Evolutionary conservation across 805 yeast species (phyloP), one percentile per base, ranked within the genome.

Genomic region (Candida xiaguanensis): DNA sequence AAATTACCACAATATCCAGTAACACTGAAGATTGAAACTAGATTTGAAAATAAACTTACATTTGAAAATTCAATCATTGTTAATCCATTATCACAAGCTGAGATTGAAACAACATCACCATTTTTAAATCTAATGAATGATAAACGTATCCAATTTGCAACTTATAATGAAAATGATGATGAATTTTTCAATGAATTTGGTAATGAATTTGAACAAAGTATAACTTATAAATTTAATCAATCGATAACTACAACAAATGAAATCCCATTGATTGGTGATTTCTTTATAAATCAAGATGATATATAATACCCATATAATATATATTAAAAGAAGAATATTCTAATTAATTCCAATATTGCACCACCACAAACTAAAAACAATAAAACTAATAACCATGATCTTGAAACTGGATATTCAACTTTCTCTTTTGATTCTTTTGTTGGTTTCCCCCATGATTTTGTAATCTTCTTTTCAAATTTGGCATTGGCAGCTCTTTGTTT

Each of bases 401-500:
- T 80, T 36, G 88, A 75, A 33, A 83, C 55, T 5, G 89, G 82
- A 24, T 70, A 61, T 42, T 69, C 63, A 19, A 59, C 57, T 44
- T 69, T 66, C 16, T 60, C 60, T n/a, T 32, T 28, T 31, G 55
- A 54, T 31, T 50, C 60, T 11, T 65, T 58, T 51, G 76, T 79
- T 34, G 82, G 77, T 66, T 82, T 82, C 40, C 96, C 96, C 69
- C 77, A 81, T 58, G 82, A 81, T 47, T 74, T 73, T 53, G 80
- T 85, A 48, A 82, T 80, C 51, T 71, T 74, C 62, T 82, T 85
- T 52, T 85, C 87, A 61, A 80, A 91, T 59, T 82, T 85, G 53
- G 75, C 77, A 62, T 90, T 90, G n/a, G 95, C 96, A 39, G 77
- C 70, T 65, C 90, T 82, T 67, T 90, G 96, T 53, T 76, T 80